A percentile compares a stretch with the other conserved stretches of the same genome.
These are phyloP conservation scores for Zymoseptoria passerinii DNA, from an alignment of 2,329 filamentous ascomycete genomes.

Conservation along the genomic window DNA sequence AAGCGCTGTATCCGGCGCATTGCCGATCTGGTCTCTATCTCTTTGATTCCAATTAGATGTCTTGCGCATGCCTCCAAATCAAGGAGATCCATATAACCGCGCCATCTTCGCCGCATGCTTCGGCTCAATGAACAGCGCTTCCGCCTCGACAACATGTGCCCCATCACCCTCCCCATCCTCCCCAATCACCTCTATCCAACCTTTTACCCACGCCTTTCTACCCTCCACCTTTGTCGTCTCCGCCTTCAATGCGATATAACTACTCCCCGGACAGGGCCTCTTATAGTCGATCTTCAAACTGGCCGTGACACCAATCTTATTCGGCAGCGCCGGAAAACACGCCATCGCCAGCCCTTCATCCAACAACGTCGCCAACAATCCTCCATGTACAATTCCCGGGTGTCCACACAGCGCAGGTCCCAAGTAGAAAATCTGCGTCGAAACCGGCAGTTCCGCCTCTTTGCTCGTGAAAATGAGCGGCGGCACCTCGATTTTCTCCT, in stretches of 20 bases:
- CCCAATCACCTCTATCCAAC: constrained; percentile 70
- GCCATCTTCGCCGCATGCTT: constrained; percentile 58
- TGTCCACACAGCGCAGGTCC: constrained; percentile 79
- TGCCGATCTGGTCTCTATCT: constrained; percentile 1
- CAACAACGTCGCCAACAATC: constrained; percentile 80
- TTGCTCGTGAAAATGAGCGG: constrained; percentile 66
- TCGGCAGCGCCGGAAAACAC: constrained; percentile 80
- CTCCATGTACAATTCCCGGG: constrained; percentile 83
- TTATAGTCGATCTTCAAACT: constrained; percentile 77
- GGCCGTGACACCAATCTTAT: constrained; percentile 78
- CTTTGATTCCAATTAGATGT: neutral
- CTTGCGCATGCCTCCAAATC: neutral
- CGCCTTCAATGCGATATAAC: constrained; percentile 69
- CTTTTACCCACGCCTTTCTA: constrained; percentile 89
- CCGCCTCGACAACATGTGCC: constrained; percentile 69
- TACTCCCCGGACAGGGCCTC: constrained; percentile 65
- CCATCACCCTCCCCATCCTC: constrained; percentile 43
- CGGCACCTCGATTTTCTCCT: constrained; percentile 69
- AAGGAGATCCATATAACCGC: constrained; percentile 22
- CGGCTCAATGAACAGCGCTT: constrained; percentile 81
- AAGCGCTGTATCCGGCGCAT: neutral
- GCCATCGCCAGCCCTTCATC: constrained; percentile 84
- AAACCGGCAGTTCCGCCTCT: constrained; percentile 45
- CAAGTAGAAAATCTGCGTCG: constrained; percentile 65
- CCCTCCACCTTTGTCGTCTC: constrained; percentile 80